A percentile compares a stretch with the other conserved stretches of the same genome.
Evolutionary conservation across 1,139 yeast species (phyloP).

Genomic region (Candida neerlandica): DNA sequence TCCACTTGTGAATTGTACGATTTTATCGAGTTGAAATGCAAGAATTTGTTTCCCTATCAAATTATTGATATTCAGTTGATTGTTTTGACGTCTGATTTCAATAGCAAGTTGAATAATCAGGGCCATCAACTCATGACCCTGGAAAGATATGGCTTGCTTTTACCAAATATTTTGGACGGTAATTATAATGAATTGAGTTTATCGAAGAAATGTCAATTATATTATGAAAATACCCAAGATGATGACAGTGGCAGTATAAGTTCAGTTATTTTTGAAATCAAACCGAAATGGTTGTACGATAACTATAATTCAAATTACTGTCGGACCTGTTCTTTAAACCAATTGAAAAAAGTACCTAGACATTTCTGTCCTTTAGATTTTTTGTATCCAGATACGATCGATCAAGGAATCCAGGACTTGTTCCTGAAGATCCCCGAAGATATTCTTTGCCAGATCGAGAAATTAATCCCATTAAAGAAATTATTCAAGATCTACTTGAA

Average conservation of each 20-base stretch:
- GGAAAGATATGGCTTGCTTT: conserved; percentile 44
- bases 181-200: conserved; percentile 27
- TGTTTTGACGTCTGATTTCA: conserved; percentile 38
- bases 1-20: conserved; percentile 47
- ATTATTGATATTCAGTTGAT: conserved; percentile 44
- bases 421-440: conserved; percentile 31
- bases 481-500: conserved; percentile 31
- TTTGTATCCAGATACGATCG: conserved; percentile 34
- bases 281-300: conserved; percentile 53
- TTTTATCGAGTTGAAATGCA: conserved; percentile 46
- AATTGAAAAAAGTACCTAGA: conserved; percentile 31
- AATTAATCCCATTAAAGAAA: conserved; percentile 32
- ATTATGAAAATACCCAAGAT: conserved; percentile 16
- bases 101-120: conserved; percentile 28
- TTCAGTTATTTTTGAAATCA: conserved; percentile 43
- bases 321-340: conserved; percentile 48
- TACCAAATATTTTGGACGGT: conserved; percentile 45
- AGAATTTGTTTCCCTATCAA: conserved; percentile 40
- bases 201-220: conserved; percentile 43
- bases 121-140: conserved; percentile 36
- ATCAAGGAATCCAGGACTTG: conserved; percentile 38
- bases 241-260: conserved; percentile 19
- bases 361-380: conserved; percentile 52
- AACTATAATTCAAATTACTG: conserved; percentile 41
- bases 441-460: conserved; percentile 22